Percentiles rank a stretch among this genome's conserved stretches.
phyloP scores from a whole-genome alignment of 148 eudicot genomes.

The Rhododendron henanense region DNA sequence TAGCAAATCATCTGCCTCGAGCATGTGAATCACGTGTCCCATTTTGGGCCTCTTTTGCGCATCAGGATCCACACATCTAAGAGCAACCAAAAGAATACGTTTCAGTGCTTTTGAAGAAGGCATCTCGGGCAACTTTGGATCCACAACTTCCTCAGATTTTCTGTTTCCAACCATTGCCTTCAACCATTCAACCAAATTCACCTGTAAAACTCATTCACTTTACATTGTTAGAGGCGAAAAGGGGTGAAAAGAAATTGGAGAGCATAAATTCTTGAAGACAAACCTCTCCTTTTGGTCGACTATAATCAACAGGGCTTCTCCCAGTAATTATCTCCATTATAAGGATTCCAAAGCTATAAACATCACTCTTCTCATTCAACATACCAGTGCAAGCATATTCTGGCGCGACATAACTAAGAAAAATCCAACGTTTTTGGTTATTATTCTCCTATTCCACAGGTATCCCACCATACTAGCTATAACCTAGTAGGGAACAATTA shows the following conservation, averaged over 20 bases:
- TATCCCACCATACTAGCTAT: neutral
- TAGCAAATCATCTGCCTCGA: slow-evolving; percentile 75
- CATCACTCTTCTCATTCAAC: slow-evolving; percentile 80
- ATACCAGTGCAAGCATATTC: slow-evolving; percentile 91
- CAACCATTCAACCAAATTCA: slow-evolving; percentile 80
- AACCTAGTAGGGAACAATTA: neutral
- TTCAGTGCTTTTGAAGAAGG: slow-evolving; percentile 76
- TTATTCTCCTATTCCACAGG: neutral
- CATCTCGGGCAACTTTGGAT: slow-evolving; percentile 70
- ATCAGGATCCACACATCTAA: slow-evolving; percentile 78
- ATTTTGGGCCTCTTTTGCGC: slow-evolving; percentile 80
- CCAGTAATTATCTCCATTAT: slow-evolving; percentile 83
- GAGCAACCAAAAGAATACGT: slow-evolving; percentile 72
- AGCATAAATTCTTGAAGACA: neutral
- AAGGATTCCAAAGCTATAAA: slow-evolving; percentile 78
- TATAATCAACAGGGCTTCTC: slow-evolving; percentile 76
- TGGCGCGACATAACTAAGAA: slow-evolving; percentile 71
- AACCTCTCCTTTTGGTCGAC: slow-evolving; percentile 82
- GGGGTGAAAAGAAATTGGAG: neutral
- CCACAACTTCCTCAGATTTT: slow-evolving; percentile 81
- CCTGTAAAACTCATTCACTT: slow-evolving; percentile 31
- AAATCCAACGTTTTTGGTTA: slow-evolving; percentile 3
- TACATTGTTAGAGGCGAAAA: neutral
- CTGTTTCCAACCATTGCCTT: slow-evolving; percentile 74
- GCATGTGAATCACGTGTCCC: slow-evolving; percentile 95